These are phyloP conservation scores for Colletotrichum sublineola DNA, from an alignment of 2,329 filamentous ascomycete genomes.

Conservation along the genomic window DNA sequence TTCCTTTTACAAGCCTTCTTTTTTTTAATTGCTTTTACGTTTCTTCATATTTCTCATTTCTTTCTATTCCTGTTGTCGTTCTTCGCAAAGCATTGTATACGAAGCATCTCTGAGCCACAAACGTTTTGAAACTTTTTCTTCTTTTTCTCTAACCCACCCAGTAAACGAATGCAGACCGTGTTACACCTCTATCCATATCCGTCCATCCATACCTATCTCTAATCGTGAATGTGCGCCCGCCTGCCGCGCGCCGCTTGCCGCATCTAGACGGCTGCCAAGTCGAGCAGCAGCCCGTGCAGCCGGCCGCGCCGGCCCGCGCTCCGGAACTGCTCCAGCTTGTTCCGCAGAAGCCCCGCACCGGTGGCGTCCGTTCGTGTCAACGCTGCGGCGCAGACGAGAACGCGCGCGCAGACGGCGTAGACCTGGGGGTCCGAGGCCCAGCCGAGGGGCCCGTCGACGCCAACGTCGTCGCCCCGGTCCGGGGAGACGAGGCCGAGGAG, in stretches of 20 bases:
- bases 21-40: too few species aligned
- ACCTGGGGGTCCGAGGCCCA: constrained; percentile 78
- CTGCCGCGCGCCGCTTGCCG: too few species aligned
- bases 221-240: not conserved
- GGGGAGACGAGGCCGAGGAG: constrained; percentile 52
- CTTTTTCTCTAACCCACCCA: not conserved
- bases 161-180: not conserved
- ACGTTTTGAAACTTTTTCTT: not conserved
- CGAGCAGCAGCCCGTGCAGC: constrained; percentile 42
- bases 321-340: constrained; percentile 29
- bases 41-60: not conserved
- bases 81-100: constrained; percentile 19
- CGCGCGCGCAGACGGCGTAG: constrained; percentile 70
- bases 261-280: constrained; percentile 28
- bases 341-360: not conserved
- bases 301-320: constrained; percentile 27
- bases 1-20: constrained; percentile 10
- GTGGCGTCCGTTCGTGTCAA: constrained; percentile 44
- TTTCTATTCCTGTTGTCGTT: not conserved
- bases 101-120: constrained; percentile 11
- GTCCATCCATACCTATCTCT: not conserved
- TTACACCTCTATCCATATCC: not conserved
- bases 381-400: constrained; percentile 57
- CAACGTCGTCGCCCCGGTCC: constrained; percentile 31
- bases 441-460: constrained; percentile 75